phyloP scores from a whole-genome alignment of 129 eudicot species.

The Escallonia rubra region DNA sequence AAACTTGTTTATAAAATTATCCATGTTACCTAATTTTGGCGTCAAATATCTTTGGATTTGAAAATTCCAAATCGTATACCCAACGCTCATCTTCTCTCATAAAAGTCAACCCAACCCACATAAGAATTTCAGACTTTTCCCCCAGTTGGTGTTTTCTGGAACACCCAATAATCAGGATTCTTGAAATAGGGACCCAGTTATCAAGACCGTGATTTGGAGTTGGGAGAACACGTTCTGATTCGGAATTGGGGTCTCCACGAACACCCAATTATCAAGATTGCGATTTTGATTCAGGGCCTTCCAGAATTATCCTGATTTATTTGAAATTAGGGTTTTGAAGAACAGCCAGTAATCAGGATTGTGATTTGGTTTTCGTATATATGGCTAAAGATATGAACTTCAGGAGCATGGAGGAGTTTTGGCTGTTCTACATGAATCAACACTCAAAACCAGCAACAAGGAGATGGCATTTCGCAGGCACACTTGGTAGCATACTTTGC shows the following conservation, averaged over 20 bases:
- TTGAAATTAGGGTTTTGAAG: constrained; percentile 6
- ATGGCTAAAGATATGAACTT: constrained; percentile 48
- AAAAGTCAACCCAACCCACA: constrained; percentile 9
- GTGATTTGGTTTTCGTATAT: background rate
- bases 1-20: background rate
- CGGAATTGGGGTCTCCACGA: background rate
- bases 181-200: background rate
- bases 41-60: background rate
- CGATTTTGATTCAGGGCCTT: background rate
- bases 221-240: too few relatives aligned
- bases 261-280: background rate
- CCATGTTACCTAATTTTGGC: background rate
- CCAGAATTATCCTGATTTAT: background rate
- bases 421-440: constrained; percentile 83
- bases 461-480: constrained; percentile 92
- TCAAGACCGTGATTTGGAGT: too few relatives aligned
- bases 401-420: constrained; percentile 88
- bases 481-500: constrained; percentile 57
- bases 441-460: constrained; percentile 95
- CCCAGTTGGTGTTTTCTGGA: background rate
- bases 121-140: background rate
- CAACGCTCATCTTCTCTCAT: too few relatives aligned
- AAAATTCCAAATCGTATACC: too few relatives aligned
- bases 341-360: background rate
- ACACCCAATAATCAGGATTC: background rate